Conservation (phyloP, 805 yeast genomes). For the Cyberlindnera samutprakarnensis region DNA sequence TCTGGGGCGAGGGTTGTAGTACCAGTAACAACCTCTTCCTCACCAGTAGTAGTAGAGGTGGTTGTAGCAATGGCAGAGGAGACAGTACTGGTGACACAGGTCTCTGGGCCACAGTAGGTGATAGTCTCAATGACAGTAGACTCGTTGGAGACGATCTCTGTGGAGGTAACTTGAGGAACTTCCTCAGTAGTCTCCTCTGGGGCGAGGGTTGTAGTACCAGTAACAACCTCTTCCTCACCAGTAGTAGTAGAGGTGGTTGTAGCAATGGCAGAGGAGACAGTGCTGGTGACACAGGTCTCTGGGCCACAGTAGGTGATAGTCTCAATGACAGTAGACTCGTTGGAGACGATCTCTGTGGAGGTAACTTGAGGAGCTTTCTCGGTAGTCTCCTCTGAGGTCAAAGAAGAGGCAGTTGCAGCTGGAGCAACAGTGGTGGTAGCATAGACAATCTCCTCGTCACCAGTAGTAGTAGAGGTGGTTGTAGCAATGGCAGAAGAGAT, state of each 20-base stretch:
- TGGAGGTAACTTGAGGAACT: slow-evolving; percentile 20
- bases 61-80: slow-evolving; percentile 17
- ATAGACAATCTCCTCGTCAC: slow-evolving; percentile 13
- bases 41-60: slow-evolving; percentile 15
- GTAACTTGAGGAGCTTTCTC: slow-evolving; percentile 12
- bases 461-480: slow-evolving; percentile 16
- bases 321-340: slow-evolving; percentile 13
- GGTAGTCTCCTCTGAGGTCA: slow-evolving; percentile 2
- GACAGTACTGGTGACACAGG: slow-evolving; percentile 17
- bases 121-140: slow-evolving; percentile 19
- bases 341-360: slow-evolving; percentile 11
- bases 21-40: slow-evolving; percentile 14
- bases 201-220: slow-evolving; percentile 15
- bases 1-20: slow-evolving; percentile 13
- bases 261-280: slow-evolving; percentile 15
- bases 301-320: slow-evolving; percentile 24
- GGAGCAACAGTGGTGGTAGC: slow-evolving; percentile 15
- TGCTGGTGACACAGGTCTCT: slow-evolving; percentile 15
- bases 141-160: slow-evolving; percentile 8
- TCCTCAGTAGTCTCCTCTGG: too few relatives aligned
- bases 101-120: slow-evolving; percentile 21
- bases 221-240: slow-evolving; percentile 14
- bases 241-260: slow-evolving; percentile 18
- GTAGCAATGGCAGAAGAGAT: slow-evolving; percentile 16
- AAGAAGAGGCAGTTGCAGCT: slow-evolving; percentile 1